Base-by-base conservation (phyloP, 1,284 basidiomycete genomes). In the Rhodotorula sp. region DNA sequence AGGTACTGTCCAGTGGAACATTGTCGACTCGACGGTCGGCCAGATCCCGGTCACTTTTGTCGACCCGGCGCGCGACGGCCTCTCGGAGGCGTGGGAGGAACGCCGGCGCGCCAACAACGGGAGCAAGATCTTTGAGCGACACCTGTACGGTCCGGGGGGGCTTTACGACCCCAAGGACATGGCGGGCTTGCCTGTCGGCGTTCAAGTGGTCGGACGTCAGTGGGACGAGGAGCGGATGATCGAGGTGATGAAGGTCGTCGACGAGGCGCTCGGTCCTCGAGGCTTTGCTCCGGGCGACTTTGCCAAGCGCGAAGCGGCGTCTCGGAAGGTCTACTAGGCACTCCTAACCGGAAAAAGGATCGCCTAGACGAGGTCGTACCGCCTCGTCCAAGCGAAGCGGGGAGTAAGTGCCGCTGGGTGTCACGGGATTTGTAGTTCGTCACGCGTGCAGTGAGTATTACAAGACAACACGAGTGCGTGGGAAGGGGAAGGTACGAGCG, bases 171-270 rank as follows among this genome's bases (percentile, higher is more conserved):
- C 89, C 1, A 82, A 85, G 31, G 84, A 83, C 78, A 91, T 90
- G 87, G 82, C 86, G 31, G 92, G 92, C 0, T 84, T 97, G 80
- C 92, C 93, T 0, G 86, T 95, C 0, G 89, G 87, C 1, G 85
- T 97, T 56, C 93, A 97, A 81, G 52, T 95, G 31, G 88, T 90
- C 0, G 90, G 90, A 1, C 86, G 84, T 77, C 85, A 84, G 72
- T 92, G 88, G 86, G 89, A 93, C 77, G 93, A 95, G 64, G 93
- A 95, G 83, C 91, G 91, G 80, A 87, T 93, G 3, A 78, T 95
- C 60, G 87, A 82, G 31, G 86, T 93, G 81, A 94, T 95, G 92
- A 83, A 84, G 72, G 81, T 93, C 26, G 82, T 95, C 12, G 91
- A 93, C 71, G 80, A 83, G 12, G 88, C 87, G 3, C 81, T 92